A percentile compares a stretch with the other conserved stretches of the same genome.
Evolutionary conservation across 1,139 yeast genomes (phyloP).

Genomic region (Taphrina sp.): DNA sequence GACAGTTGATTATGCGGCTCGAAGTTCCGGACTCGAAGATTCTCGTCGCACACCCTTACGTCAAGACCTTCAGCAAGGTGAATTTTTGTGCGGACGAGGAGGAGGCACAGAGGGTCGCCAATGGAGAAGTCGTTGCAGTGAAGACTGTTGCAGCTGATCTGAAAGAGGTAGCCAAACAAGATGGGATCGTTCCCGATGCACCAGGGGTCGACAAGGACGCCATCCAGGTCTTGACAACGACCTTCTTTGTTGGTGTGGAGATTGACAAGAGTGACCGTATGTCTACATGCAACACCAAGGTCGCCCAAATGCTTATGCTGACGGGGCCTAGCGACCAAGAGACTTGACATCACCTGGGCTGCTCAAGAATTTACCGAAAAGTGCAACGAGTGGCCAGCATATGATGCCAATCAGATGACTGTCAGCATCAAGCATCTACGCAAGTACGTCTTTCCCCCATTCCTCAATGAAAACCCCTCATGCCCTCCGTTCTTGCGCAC

Average conservation of each 20-base stretch:
- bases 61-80: slow-evolving; percentile 65
- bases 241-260: slow-evolving; percentile 76
- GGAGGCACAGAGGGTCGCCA: slow-evolving; percentile 56
- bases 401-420: slow-evolving; percentile 58
- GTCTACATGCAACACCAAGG: neutral
- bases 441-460: slow-evolving; percentile 44
- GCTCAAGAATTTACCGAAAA: slow-evolving; percentile 82
- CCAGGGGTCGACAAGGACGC: slow-evolving; percentile 42
- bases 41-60: slow-evolving; percentile 83
- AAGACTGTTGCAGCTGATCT: slow-evolving; percentile 49
- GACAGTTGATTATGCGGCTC: slow-evolving; percentile 75
- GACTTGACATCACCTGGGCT: slow-evolving; percentile 84
- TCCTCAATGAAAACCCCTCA: neutral
- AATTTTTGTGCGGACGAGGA: slow-evolving; percentile 57
- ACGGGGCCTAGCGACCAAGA: slow-evolving; percentile 44
- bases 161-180: slow-evolving; percentile 43
- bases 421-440: slow-evolving; percentile 73
- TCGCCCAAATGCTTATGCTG: neutral
- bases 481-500: neutral
- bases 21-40: slow-evolving; percentile 69
- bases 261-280: slow-evolving; percentile 52
- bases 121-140: slow-evolving; percentile 53
- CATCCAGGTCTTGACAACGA: slow-evolving; percentile 60
- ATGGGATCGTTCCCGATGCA: slow-evolving; percentile 40
- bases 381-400: slow-evolving; percentile 71